Base-by-base conservation (phyloP, 1,284 basidiomycete genomes). In the Sporisorium iseilematis-ciliati region DNA sequence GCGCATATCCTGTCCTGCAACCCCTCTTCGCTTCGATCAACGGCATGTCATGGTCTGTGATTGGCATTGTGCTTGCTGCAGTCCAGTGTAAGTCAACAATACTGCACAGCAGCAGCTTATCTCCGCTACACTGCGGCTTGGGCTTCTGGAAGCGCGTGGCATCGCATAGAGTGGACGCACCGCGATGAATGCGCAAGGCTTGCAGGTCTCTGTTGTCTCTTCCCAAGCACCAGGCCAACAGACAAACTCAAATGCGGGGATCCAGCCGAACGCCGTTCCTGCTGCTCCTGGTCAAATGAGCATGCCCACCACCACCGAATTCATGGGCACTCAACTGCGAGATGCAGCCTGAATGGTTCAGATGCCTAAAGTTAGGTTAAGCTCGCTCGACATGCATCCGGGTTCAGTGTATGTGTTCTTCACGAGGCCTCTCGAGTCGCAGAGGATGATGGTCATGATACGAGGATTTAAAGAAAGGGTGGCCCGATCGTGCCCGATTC, bases 311-410 rank as follows among this genome's bases (percentile, higher is more conserved):
- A 46, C 25, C 56, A 35, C 29, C 63, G 51, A 65, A 35, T 40
- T 51, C 51, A 52, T 51, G 57, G 52, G 57, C 21, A 18, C 64
- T 14, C 52, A 56, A 21, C 29, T 65, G 35, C 66, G 66, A 33
- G 72, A 75, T 31, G 67, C 68, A 33, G 56, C 61, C 11, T 51
- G 62, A 26, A 62, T 75, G 55, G n/a, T 75, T 23, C 67, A 71
- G 54, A 68, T n/a, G n/a, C n/a, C n/a, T n/a, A n/a, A n/a, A n/a
- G n/a, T n/a, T 74, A 29, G 64, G 66, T 58, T 29, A 29, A 29
- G 21, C 42, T 35, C 3, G 3, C 12, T 38, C 12, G 35, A 38
- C 12, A 38, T 14, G 16, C 33, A 2, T 33, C 33, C 2, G 2
- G 7, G 6, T 42, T 41, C 20, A 6, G 8, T 16, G n/a, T n/a